phyloP scores from a whole-genome alignment of 2,329 filamentous ascomycete species.

The Colletotrichum cuscutae region DNA sequence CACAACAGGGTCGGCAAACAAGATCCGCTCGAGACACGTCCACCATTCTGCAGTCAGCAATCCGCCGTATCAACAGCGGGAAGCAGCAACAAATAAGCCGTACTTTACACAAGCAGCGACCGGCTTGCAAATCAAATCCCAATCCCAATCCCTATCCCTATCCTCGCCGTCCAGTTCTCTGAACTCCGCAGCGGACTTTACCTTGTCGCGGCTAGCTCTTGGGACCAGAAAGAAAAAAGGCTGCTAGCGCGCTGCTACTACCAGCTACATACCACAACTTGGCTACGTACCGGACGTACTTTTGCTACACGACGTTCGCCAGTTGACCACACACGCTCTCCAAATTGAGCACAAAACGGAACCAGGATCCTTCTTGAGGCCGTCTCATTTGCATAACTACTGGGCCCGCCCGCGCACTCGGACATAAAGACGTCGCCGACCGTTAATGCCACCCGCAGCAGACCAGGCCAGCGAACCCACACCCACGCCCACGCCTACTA shows the following conservation, averaged over 20 bases:
- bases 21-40: constrained; percentile 19
- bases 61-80: constrained; percentile 14
- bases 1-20: not conserved
- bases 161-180: not conserved
- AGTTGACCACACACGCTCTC: not conserved
- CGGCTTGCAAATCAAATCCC: constrained; percentile 21
- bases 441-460: constrained; percentile 35
- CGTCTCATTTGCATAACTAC: constrained; percentile 9
- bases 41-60: constrained; percentile 32
- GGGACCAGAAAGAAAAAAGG: constrained; percentile 2
- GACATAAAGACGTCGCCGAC: constrained; percentile 54
- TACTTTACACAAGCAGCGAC: not conserved
- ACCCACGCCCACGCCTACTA: not conserved
- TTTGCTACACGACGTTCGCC: not conserved
- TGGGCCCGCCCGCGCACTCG: constrained; percentile 41
- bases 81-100: constrained; percentile 20
- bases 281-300: constrained; percentile 4
- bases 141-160: constrained; percentile 28
- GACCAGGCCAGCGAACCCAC: constrained; percentile 4
- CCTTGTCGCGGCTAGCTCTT: constrained; percentile 19
- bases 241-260: constrained; percentile 25
- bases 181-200: constrained; percentile 34
- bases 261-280: constrained; percentile 22
- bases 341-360: constrained; percentile 21
- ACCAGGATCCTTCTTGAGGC: constrained; percentile 20